Evolutionary conservation across 2,329 filamentous ascomycete species (phyloP), one percentile per base, ranked within the genome.

Genomic region (Lachnellula hyalina): DNA sequence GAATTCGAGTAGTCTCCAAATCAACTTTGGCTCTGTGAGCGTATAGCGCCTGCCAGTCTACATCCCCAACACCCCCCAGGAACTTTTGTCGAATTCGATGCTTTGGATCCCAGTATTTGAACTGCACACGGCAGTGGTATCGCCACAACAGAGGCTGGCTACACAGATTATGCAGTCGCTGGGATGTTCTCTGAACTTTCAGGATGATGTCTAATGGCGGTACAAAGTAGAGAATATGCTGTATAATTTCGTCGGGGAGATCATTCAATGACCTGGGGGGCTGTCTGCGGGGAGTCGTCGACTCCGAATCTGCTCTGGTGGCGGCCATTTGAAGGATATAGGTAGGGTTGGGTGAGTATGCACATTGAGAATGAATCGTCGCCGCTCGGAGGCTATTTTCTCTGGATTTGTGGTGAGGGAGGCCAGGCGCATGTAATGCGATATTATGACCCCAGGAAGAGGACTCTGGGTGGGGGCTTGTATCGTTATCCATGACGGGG

Each of bases 141-240:
- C 84, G 85, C 93, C 94, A 97, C 51, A 96, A 77, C 25, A 92
- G 74, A 7, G 86, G 83, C 55, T 90, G 86, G 62, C 85, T 83
- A 40, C 84, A 80, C 53, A 95, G 75, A 47, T 77, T 75, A 63
- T 83, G 75, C 63, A 93, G 79, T 55, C 83, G 82, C 61, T 75
- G 82, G 21, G 82, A 89, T 11, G 87, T 77, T 25, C 71, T 69
- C 58, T 81, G 76, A 38, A 85, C 64, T 53, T 65, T 70, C 14
- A 61, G 51, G 40, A 84, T 69, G 48, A 76, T 77, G 57, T 85
- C 78, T 54, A 76, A 75, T 61, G 79, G 86, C 66, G 76, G 71
- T 44, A 79, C 69, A 67, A 84, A 84, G 59, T 79, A 77, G 61
- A 96, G 78, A 61, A 97, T 87, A 51, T 85, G 80, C 68, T 90